phyloP scores from a whole-genome alignment of 2,329 filamentous ascomycete species.

The Pseudophaeomoniella oleicola region DNA sequence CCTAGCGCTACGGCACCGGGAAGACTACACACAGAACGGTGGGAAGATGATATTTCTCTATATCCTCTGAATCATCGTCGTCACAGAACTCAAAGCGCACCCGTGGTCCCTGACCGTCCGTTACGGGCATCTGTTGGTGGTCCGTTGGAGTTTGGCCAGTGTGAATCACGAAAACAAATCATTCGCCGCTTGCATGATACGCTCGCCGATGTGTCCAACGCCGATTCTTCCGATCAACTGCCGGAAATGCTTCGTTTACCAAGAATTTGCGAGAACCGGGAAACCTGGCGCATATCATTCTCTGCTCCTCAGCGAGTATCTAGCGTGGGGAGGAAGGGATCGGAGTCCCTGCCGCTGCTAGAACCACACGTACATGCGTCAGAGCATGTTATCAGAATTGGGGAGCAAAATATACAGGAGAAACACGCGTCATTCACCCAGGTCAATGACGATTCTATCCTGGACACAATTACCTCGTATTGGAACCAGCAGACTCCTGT shows the following conservation, averaged over 20 bases:
- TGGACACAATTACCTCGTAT: slow-evolving; percentile 6
- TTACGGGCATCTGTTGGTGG: neutral
- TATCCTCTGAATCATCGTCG: neutral
- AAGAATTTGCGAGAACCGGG: slow-evolving; percentile 1
- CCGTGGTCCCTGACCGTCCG: neutral
- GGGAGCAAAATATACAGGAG: too few relatives aligned
- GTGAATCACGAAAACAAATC: slow-evolving; percentile 5
- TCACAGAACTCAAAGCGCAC: neutral
- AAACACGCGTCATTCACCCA: too few relatives aligned
- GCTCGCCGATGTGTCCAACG: slow-evolving; percentile 1
- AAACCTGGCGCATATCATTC: neutral
- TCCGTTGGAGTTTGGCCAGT: slow-evolving; percentile 3
- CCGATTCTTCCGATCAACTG: neutral
- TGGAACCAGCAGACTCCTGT: neutral
- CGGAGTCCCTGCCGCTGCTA: neutral
- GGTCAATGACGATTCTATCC: slow-evolving; percentile 5
- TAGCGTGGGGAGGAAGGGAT: slow-evolving; percentile 1
- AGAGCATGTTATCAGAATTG: too few relatives aligned
- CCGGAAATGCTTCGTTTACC: slow-evolving; percentile 1
- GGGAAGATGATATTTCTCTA: neutral
- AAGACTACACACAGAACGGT: neutral
- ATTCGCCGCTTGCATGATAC: slow-evolving; percentile 4
- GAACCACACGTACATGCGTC: too few relatives aligned
- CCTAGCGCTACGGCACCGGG: neutral
- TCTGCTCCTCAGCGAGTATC: slow-evolving; percentile 2